Conservation (phyloP, 192 early-diverging fungal species). For the Gonapodya sp. region DNA sequence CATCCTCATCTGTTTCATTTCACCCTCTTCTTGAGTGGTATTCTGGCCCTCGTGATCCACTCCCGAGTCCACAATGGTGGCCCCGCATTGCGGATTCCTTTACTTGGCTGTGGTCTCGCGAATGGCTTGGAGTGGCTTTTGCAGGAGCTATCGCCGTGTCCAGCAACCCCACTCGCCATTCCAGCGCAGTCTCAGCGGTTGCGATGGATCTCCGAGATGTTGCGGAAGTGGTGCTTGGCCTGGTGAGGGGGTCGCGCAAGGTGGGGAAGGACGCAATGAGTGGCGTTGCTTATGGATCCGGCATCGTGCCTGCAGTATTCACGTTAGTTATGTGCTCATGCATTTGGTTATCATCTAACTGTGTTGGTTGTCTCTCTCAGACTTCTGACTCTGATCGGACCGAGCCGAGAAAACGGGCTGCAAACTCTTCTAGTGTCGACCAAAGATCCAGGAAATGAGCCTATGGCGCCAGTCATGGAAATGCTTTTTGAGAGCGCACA, state of each 20-base stretch:
- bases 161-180: background rate
- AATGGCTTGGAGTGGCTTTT: background rate
- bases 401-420: constrained; percentile 18
- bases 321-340: no score
- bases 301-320: background rate
- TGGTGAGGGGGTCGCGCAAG: background rate
- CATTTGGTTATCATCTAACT: no score
- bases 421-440: constrained; percentile 46
- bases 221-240: background rate
- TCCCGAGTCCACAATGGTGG: background rate
- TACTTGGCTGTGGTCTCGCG: background rate
- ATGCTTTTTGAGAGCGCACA: constrained; percentile 51
- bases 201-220: background rate
- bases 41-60: background rate
- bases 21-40: background rate
- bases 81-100: background rate
- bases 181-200: background rate
- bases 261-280: background rate
- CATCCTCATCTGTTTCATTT: background rate
- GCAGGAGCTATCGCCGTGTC: background rate
- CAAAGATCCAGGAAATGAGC: constrained; percentile 38
- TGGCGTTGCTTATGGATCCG: background rate
- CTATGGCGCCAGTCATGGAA: constrained; percentile 41
- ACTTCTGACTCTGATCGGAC: background rate
- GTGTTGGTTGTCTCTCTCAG: no score